These are phyloP conservation scores for Thalassiosira mediterranea DNA, from an alignment of 352 stramenopile genomes.

Conservation along the genomic window DNA sequence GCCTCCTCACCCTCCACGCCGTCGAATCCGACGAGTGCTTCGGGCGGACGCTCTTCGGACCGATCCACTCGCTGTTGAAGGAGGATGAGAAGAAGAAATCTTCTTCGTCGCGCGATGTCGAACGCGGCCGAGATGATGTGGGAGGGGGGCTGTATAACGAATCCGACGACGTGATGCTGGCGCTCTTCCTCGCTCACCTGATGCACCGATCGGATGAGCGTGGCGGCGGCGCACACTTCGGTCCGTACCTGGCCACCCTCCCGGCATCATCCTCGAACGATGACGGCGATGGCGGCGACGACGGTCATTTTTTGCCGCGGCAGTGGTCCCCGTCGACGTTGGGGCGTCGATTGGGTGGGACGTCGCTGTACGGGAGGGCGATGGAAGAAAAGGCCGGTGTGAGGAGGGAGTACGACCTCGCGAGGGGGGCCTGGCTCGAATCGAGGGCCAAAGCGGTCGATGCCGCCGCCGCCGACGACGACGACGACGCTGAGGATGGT, in stretches of 20 bases:
- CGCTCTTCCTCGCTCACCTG: conserved; percentile 47
- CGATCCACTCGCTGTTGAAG: conserved; percentile 15
- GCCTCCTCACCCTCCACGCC: conserved; percentile 38
- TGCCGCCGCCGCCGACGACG: not conserved
- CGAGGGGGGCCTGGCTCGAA: conserved; percentile 34
- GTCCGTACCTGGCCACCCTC: conserved; percentile 26
- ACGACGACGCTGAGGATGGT: conserved; percentile 2
- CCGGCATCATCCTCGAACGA: conserved; percentile 4
- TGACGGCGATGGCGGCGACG: conserved; percentile 1
- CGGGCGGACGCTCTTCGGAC: conserved; percentile 34
- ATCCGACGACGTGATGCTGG: conserved; percentile 42
- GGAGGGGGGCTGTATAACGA: conserved; percentile 29
- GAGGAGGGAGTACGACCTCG: conserved; percentile 46
- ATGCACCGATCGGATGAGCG: conserved; percentile 17
- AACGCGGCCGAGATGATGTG: not conserved
- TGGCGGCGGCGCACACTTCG: conserved; percentile 9
- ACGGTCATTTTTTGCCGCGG: conserved; percentile 46
- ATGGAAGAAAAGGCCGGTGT: conserved; percentile 35
- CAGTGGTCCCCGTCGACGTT: conserved; percentile 54
- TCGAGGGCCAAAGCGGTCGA: not conserved
- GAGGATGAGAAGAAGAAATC: not conserved
- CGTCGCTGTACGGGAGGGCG: conserved; percentile 48
- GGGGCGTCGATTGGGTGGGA: conserved; percentile 42
- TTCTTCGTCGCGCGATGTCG: not conserved
- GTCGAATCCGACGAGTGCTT: conserved; percentile 15